A percentile compares a stretch with the other conserved stretches of the same genome.
phyloP scores from a whole-genome alignment of 2,329 filamentous ascomycete species.

The Pseudocercospora vitis region DNA sequence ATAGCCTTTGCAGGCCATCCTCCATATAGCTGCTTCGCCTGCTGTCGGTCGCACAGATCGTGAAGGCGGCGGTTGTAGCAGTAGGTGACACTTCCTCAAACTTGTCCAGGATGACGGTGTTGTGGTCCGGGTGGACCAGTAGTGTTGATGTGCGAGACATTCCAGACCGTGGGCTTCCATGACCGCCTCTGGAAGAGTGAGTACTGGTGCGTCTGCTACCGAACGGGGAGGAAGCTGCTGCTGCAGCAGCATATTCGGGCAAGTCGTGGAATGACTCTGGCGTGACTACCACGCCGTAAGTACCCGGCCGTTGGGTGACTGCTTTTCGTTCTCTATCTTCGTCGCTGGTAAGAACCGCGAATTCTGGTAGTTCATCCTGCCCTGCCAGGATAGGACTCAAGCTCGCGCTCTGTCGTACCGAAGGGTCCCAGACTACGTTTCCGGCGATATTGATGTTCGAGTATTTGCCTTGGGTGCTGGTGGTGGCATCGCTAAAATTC shows the following conservation, averaged over 20 bases:
- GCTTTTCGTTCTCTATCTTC: constrained; percentile 61
- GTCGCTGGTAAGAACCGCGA: constrained; percentile 54
- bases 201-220: constrained; percentile 35
- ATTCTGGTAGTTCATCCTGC: constrained; percentile 55
- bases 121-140: constrained; percentile 42
- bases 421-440: constrained; percentile 55
- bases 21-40: constrained; percentile 27
- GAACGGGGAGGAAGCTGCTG: constrained; percentile 25
- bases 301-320: constrained; percentile 52
- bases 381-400: constrained; percentile 3
- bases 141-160: constrained; percentile 18
- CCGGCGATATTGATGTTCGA: constrained; percentile 51
- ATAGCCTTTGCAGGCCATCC: constrained; percentile 23
- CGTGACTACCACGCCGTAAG: constrained; percentile 57
- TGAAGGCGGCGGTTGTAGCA: constrained; percentile 8
- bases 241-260: constrained; percentile 48
- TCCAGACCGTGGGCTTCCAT: constrained; percentile 8
- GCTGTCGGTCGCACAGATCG: constrained; percentile 4
- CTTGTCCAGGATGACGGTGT: constrained; percentile 51
- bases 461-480: constrained; percentile 36
- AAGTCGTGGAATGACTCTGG: constrained; percentile 55
- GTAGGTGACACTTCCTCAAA: constrained; percentile 47
- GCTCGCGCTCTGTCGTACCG: constrained; percentile 14
- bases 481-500: constrained; percentile 41
- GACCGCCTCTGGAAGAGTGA: constrained; percentile 24